Percentiles rank a stretch among this genome's conserved stretches.
Conservation (phyloP, 2,329 filamentous ascomycete species). For the Botryotinia narcissicola region DNA sequence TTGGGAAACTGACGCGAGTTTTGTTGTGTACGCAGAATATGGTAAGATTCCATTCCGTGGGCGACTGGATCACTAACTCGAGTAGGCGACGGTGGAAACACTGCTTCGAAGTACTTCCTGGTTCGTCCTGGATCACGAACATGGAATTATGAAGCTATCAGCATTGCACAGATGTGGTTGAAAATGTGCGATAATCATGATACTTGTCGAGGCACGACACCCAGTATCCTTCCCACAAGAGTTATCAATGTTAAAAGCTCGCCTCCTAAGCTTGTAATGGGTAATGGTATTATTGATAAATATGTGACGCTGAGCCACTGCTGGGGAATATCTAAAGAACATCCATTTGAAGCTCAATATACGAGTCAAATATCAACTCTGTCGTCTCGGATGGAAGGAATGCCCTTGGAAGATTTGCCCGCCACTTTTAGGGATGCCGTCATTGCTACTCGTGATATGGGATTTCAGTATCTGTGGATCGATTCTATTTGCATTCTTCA, state of each 20-base stretch:
- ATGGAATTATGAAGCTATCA: background rate
- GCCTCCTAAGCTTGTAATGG: background rate
- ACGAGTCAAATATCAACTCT: background rate
- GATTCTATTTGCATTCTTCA: background rate
- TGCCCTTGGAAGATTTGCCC: background rate
- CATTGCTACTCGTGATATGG: background rate
- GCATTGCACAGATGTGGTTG: background rate
- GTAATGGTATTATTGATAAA: background rate
- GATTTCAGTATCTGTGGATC: background rate
- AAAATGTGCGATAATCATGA: background rate
- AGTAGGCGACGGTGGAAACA: background rate
- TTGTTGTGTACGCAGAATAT: background rate
- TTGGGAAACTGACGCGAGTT: background rate
- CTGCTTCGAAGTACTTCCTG: background rate
- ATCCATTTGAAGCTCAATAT: background rate
- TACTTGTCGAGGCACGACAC: background rate
- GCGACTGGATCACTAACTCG: background rate
- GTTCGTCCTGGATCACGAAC: background rate
- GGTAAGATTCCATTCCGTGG: background rate
- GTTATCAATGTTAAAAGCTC: background rate
- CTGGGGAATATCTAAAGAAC: background rate
- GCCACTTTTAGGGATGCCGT: background rate
- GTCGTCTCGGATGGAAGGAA: background rate
- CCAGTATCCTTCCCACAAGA: background rate
- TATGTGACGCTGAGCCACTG: background rate